These are phyloP conservation scores for Sclerotinia subarctica DNA, from an alignment of 2,329 filamentous ascomycete genomes.

Conservation along the genomic window DNA sequence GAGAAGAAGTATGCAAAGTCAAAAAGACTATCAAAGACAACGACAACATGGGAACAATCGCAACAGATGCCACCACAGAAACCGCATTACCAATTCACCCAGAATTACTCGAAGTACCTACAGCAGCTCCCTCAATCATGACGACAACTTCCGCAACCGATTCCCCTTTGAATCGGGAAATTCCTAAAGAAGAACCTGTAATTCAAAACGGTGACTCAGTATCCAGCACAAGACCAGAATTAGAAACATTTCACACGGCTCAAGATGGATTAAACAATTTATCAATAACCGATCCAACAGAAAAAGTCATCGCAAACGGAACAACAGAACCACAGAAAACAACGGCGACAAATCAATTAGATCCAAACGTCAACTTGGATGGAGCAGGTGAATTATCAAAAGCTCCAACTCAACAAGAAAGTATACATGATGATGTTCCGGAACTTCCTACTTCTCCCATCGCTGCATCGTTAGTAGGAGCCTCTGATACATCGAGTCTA, in stretches of 20 bases:
- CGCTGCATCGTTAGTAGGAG: neutral
- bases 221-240: conserved; percentile 28
- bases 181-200: neutral
- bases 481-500: neutral
- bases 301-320: conserved; percentile 21
- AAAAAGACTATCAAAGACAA: conserved; percentile 20
- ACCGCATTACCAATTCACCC: neutral
- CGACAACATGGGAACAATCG: conserved; percentile 2
- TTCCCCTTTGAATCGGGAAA: conserved; percentile 3
- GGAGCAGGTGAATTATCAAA: conserved; percentile 13
- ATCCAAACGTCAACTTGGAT: neutral
- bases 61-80: neutral
- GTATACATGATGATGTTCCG: neutral
- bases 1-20: conserved; percentile 39
- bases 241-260: conserved; percentile 30
- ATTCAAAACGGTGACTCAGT: conserved; percentile 30
- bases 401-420: conserved; percentile 12
- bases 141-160: conserved; percentile 2
- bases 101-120: conserved; percentile 24
- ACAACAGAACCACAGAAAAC: neutral
- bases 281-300: conserved; percentile 27
- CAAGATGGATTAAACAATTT: conserved; percentile 23
- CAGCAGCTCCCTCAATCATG: conserved; percentile 19
- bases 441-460: neutral
- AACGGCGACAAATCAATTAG: neutral